phyloP scores from a whole-genome alignment of 306 rosid species.

The Prunus mira region DNA sequence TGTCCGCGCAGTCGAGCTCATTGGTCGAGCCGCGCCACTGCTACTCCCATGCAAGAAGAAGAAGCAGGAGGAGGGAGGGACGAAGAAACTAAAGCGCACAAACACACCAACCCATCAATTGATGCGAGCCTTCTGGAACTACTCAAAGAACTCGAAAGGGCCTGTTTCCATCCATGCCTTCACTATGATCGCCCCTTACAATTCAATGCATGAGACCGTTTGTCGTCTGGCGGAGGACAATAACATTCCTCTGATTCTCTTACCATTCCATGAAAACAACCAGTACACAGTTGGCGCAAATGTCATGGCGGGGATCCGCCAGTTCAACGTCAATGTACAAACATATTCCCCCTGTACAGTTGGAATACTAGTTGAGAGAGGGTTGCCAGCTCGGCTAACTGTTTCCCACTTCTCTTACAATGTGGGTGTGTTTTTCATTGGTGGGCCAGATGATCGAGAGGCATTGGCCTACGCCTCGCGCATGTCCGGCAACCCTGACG shows the following conservation, averaged over 20 bases:
- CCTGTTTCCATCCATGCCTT: slow-evolving; percentile 30
- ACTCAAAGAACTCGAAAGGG: slow-evolving; percentile 38
- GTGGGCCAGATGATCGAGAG: slow-evolving; percentile 64
- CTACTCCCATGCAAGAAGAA: slow-evolving; percentile 36
- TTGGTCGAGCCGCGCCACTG: slow-evolving; percentile 37
- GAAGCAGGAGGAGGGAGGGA: not conserved
- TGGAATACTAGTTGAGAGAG: slow-evolving; percentile 59
- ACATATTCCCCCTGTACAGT: slow-evolving; percentile 41
- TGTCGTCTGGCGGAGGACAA: slow-evolving; percentile 42
- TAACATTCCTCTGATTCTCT: slow-evolving; percentile 33
- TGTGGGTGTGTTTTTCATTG: slow-evolving; percentile 42
- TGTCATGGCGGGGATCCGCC: slow-evolving; percentile 11
- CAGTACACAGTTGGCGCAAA: not conserved
- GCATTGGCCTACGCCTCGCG: slow-evolving; percentile 46
- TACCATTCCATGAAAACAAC: slow-evolving; percentile 49
- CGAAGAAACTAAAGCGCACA: not conserved
- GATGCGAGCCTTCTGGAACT: slow-evolving; percentile 53
- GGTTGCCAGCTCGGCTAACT: not conserved
- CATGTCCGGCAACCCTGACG: slow-evolving; percentile 27
- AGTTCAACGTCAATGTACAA: slow-evolving; percentile 34
- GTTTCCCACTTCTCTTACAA: slow-evolving; percentile 6
- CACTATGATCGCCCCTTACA: slow-evolving; percentile 52
- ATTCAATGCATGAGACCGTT: slow-evolving; percentile 47
- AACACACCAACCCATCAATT: slow-evolving; percentile 38
- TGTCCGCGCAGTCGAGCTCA: slow-evolving; percentile 43